Base-by-base conservation (phyloP, 31 red algal genomes). In the Asparagopsis taxiformis region DNA sequence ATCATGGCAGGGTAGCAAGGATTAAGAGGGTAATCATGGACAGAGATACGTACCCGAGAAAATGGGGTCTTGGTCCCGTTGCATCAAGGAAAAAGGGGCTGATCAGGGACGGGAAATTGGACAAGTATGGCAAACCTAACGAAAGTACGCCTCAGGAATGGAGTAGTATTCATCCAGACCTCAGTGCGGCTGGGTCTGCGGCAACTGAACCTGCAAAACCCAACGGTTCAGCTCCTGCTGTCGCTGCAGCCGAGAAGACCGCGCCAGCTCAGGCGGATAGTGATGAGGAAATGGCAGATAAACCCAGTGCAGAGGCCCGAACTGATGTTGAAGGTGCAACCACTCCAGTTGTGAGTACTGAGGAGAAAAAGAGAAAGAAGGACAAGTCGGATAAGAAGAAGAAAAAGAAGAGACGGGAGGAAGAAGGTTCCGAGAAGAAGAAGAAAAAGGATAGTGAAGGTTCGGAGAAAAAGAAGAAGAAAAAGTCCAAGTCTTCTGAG, bases 1-100 rank as follows among this genome's bases (percentile, higher is more conserved):
- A 99, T 69, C 96, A 99, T 59, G 96, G 96, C 19, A 74, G 93
- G 3, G 86, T 99, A 16, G 96, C 96, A 22, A 72, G 96, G 37
- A 94, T 99, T 67, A 99, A 99, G 64, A 68, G 96, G 31, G 96
- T 99, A 0, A 55, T 99, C 25, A 99, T 99, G 91, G 96, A 99
- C 56, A 72, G 96, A n/a, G 96, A 99, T 66, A 80, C 80, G 3
- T 99, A 99, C 70, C 96, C 96, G 7, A 68, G 96, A 16, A 79
- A 75, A 75, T 99, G 96, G 96, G 96, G 96, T 23, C 86, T 94
- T 34, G 96, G 96, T 17, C 96, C 96, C 21, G 74, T 92, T 49
- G 96, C 96, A 23, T 78, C 77, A 16, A 93, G 91, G 72, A 99
- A 99, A 62, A 99, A 99, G 73, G 80, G 62, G 57, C 88, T 99